Evolutionary conservation across 2,329 filamentous ascomycete genomes (phyloP).

Genomic region (Leptographium procerum): DNA sequence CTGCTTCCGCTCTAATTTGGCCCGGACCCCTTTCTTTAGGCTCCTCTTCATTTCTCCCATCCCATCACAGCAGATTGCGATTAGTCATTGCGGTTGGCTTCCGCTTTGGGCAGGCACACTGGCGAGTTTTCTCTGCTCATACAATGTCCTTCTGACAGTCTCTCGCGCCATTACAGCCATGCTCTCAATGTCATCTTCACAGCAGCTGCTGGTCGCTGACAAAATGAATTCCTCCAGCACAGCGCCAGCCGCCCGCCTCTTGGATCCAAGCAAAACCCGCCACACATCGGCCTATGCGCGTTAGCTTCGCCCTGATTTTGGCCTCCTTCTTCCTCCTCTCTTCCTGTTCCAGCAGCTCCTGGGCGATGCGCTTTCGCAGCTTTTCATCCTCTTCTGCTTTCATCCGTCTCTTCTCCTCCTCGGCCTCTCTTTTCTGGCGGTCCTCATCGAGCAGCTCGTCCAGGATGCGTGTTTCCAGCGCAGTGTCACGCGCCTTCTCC

Average conservation of each 20-base stretch:
- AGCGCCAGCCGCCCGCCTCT: neutral
- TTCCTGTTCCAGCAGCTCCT: constrained; percentile 23
- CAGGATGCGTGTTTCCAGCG: neutral
- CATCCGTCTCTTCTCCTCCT: constrained; percentile 19
- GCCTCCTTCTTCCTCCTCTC: neutral
- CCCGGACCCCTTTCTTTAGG: too few species aligned
- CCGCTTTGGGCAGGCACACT: too few species aligned
- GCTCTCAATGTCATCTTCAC: too few species aligned
- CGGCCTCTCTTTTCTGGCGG: constrained; percentile 5
- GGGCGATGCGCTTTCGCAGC: constrained; percentile 18
- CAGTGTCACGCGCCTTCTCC: neutral
- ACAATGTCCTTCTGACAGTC: too few species aligned
- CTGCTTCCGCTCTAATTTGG: too few species aligned
- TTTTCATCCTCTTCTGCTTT: neutral
- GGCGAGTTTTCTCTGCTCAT: too few species aligned
- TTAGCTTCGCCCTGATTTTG: neutral
- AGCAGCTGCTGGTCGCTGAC: neutral
- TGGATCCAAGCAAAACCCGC: neutral
- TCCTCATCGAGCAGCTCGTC: neutral
- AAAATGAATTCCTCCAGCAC: neutral
- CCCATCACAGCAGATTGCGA: too few species aligned
- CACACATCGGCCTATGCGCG: neutral
- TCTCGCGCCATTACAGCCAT: too few species aligned
- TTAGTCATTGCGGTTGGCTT: too few species aligned
- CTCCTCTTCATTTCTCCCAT: too few species aligned